Base-by-base conservation (phyloP, 2,329 filamentous ascomycete species). In the Exophiala sp. region DNA sequence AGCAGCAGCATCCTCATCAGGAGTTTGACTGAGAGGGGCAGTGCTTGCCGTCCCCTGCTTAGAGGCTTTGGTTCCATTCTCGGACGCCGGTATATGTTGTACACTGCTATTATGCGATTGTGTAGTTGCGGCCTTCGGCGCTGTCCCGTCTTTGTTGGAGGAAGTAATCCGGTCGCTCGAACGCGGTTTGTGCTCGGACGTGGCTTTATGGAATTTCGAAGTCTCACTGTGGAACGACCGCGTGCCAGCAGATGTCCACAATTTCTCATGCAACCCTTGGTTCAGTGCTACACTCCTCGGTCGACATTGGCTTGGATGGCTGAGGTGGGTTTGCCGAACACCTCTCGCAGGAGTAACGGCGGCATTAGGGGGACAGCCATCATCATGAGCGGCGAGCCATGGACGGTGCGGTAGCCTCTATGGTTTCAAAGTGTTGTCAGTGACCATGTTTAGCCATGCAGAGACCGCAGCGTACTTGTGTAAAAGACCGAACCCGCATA, bases 401-500 rank as follows among this genome's bases (percentile, higher is more conserved):
- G 23, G 24, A 35, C 29, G 9, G 42, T 43, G 42, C 29, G 43
- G 48, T 21, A 39, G 43, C 23, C 23, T 14, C 34, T 50, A 37
- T 41, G 32, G 24, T 11, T 40, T 18, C 22, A 14, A 16, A 34
- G 9, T 10, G 2, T 44, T 16, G 40, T 52, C 38, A 52, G 49
- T 19, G 19, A 38, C 14, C 32, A 5, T 27, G n/a, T 6, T 13
- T n/a, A 10, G 13, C 8, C 4, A 22, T 32, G 10, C 1, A 18
- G 9, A 24, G 43, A 23, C 16, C n/a, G 6, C 37, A 19, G 11
- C 32, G 27, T 46, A 46, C 43, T 38, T 38, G 43, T 30, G 11
- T 38, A 32, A 19, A 35, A 48, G 29, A 41, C 50, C 46, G 27
- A 42, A 24, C 24, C 45, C 45, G 39, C 50, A 52, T 52, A 3